Evolutionary conservation across 768 basidiomycete genomes (phyloP), one percentile per base, ranked within the genome.

Genomic region (Tylopilus rubrobrunneus): DNA sequence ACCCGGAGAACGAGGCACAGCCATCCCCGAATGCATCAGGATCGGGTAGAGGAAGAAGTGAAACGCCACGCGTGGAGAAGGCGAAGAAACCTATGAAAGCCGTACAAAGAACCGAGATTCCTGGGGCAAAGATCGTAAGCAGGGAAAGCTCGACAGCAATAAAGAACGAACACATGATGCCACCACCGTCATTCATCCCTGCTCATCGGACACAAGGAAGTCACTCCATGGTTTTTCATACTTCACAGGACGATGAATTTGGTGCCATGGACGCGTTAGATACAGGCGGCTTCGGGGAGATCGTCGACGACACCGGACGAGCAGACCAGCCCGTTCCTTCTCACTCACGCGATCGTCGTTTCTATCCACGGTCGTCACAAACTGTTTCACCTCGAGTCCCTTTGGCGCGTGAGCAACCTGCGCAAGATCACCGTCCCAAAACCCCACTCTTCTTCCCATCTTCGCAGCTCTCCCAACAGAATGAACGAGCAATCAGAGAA

Each of bases 401-500:
- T 19, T 43, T 39, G 46, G 42, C 45, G 36, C 19, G 36, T 42
- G 53, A 51, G 21, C 52, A 42, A 42, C 25, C 44, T 36, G 41
- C 29, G 21, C 57, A 56, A 21, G 55, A 45, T 19, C 58, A 46
- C 37, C 56, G 55, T 28, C 41, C 55, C 39, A 45, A 56, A 42
- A 58, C 65, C 2, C 70, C 69, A 10, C 59, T 67, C 74, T 81
- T 51, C 65, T 82, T 62, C 73, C 84, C 65, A 61, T 75, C 52
- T 73, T 82, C 84, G n/a, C 85, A 85, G 63, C 74, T 86, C 36
- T 85, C 87, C 4, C 74, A 73, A 28, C 76, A 74, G 29, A 78
- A 82, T 36, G 73, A 76, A 58, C 79, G 76, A 48, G 73, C 75
- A 6, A 73, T 89, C 43, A 75, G 75, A 36, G 76, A 74, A 27